Evolutionary conservation across 2,329 filamentous ascomycete species (phyloP).

Genomic region (Tolypocladium nubicola): DNA sequence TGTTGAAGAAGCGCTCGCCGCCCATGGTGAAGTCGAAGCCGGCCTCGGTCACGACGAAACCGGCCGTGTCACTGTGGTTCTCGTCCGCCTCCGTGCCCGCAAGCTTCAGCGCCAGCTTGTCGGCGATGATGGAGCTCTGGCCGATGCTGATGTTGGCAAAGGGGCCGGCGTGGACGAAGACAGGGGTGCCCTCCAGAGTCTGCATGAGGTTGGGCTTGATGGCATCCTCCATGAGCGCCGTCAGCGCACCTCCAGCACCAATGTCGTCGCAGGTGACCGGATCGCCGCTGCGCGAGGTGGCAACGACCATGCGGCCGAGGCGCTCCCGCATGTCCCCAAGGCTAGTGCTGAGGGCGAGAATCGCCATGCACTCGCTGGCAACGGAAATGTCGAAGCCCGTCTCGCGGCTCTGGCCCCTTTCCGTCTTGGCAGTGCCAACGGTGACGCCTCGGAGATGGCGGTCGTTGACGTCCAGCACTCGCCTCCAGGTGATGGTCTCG

Average conservation of each 20-base stretch:
- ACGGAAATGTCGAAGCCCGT: conserved; percentile 98
- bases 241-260: conserved; percentile 82
- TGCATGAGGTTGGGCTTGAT: conserved; percentile 99
- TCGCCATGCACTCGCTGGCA: conserved; percentile 96
- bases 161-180: conserved; percentile 93
- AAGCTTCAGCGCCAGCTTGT: conserved; percentile 92
- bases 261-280: conserved; percentile 95
- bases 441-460: conserved; percentile 84
- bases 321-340: conserved; percentile 85
- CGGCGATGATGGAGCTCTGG: conserved; percentile 88
- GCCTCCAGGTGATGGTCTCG: conserved; percentile 92
- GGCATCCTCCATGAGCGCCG: conserved; percentile 92
- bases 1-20: conserved; percentile 99
- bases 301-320: conserved; percentile 91
- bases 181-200: conserved; percentile 89
- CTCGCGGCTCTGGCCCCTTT: conserved; percentile 78
- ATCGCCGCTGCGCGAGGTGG: conserved; percentile 73
- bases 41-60: conserved; percentile 92
- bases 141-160: conserved; percentile 99
- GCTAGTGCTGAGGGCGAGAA: conserved; percentile 84
- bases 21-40: conserved; percentile 99
- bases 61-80: conserved; percentile 69
- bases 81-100: conserved; percentile 90
- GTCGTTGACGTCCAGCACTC: conserved; percentile 95
- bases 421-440: conserved; percentile 77